Base-by-base conservation (phyloP, 176 grass and related monocot species). In the Musa itinerans region DNA sequence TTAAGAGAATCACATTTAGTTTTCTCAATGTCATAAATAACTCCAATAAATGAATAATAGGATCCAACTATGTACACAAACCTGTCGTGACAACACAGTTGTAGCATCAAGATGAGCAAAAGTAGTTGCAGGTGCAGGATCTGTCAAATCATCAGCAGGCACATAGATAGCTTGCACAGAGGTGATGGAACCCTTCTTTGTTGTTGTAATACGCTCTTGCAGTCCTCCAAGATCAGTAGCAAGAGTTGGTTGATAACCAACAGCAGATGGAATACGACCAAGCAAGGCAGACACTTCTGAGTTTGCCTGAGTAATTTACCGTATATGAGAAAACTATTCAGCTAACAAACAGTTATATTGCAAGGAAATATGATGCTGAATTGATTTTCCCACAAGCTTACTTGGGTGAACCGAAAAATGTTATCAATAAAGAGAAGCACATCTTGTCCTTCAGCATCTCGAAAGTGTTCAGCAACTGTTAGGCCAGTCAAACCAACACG, bases 351-450 rank as follows among this genome's bases (percentile, higher is more conserved):
- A 50, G 27, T 48, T 50, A 8, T 43, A 43, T 43, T 43, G 34
- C 13, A 2, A 49, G 20, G 16, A 51, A 70, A n/a, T 20, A 69
- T 34, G 11, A 9, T 50, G 50, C 16, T 69, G 26, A 2, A 29
- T n/a, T n/a, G 15, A 70, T 21, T 20, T 43, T 43, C 34, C 34
- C 4, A 43, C 34, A 43, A 43, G 10, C 43, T 50, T 70, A 53
- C 61, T 19, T 81, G 78, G 9, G 78, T 81, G 16, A 81, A 81
- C 51, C 78, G 49, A 54, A 81, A 81, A 53, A 81, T 81, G 52
- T 81, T 81, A n/a, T 81, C 78, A 21, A 81, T 81, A 55, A 81
- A 81, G 49, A 81, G 78, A 56, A 81, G 78, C 68, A 81, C 78
- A 65, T 81, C 78, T 24, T 81, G 68, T 21, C 68, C 68, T 70